Percentiles rank a stretch among this genome's conserved stretches.
phyloP scores from a whole-genome alignment of 495 filamentous ascomycete genomes.

The Amniculicola lignicola region DNA sequence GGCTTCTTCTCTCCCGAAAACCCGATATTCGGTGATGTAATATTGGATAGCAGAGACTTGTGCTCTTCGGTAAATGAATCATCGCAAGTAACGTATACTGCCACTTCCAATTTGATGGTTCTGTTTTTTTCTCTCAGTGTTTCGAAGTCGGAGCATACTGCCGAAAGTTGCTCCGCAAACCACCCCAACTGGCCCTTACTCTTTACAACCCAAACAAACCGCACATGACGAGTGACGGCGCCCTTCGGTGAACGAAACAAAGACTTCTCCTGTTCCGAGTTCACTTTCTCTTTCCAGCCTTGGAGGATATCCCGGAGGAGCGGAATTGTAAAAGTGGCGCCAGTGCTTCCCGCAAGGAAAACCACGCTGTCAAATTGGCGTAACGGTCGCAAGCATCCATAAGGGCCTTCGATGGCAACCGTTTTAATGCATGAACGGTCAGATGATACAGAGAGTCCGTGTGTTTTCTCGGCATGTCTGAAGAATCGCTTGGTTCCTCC shows the following conservation, averaged over 20 bases:
- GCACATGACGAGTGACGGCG: slow-evolving; percentile 60
- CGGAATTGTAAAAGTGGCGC: slow-evolving; percentile 55
- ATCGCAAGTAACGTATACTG: slow-evolving; percentile 63
- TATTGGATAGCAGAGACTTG: slow-evolving; percentile 23
- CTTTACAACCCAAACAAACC: slow-evolving; percentile 72
- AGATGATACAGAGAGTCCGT: slow-evolving; percentile 50
- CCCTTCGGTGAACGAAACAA: slow-evolving; percentile 38
- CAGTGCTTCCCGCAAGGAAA: slow-evolving; percentile 61
- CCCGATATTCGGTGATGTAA: slow-evolving; percentile 11
- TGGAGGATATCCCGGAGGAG: slow-evolving; percentile 52
- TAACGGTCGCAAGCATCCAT: slow-evolving; percentile 49
- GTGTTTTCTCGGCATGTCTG: slow-evolving; percentile 55
- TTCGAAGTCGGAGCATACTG: slow-evolving; percentile 54
- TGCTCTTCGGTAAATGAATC: slow-evolving; percentile 40
- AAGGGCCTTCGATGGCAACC: slow-evolving; percentile 51
- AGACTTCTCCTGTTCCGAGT: slow-evolving; percentile 3
- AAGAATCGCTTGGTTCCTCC: slow-evolving; percentile 70
- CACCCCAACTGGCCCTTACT: slow-evolving; percentile 64
- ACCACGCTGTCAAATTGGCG: slow-evolving; percentile 58
- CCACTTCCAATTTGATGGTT: slow-evolving; percentile 50
- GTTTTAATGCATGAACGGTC: slow-evolving; percentile 25
- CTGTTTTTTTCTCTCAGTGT: slow-evolving; percentile 35
- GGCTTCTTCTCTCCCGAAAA: neutral
- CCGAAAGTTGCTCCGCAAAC: slow-evolving; percentile 61
- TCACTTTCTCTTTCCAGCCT: slow-evolving; percentile 24